Evolutionary conservation across 2,329 filamentous ascomycete genomes (phyloP).

Genomic region (Microsporum audouinii): DNA sequence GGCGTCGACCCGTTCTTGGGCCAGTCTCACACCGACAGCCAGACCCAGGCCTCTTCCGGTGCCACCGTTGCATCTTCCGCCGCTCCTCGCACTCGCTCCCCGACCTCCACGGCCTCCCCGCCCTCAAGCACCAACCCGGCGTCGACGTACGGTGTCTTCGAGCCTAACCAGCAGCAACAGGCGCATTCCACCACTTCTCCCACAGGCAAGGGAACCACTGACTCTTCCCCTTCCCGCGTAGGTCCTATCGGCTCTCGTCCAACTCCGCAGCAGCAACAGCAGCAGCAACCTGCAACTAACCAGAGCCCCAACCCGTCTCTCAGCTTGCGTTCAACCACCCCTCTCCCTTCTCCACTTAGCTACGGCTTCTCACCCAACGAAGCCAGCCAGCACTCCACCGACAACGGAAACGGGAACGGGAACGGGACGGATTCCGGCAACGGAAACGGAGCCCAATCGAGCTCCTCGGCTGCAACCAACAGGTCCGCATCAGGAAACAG

Average conservation of each 20-base stretch:
- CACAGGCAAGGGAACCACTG: constrained; percentile 60
- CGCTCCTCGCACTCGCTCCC: constrained; percentile 43
- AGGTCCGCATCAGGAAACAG: constrained; percentile 37
- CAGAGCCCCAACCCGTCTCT: constrained; percentile 46
- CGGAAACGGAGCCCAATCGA: constrained; percentile 41
- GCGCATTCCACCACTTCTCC: constrained; percentile 68
- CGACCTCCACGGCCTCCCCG: constrained; percentile 71
- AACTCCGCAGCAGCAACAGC: background rate
- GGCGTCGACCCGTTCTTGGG: constrained; percentile 58
- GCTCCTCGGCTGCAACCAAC: constrained; percentile 50
- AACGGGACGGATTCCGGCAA: background rate
- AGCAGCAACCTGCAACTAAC: constrained; percentile 12
- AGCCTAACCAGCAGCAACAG: constrained; percentile 44
- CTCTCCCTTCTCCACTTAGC: constrained; percentile 77
- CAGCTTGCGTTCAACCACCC: constrained; percentile 77
- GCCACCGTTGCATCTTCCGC: constrained; percentile 33
- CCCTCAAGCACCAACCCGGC: constrained; percentile 42
- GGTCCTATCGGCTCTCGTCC: constrained; percentile 91
- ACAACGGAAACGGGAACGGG: constrained; percentile 25
- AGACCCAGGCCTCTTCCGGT: constrained; percentile 33
- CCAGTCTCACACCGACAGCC: constrained; percentile 36
- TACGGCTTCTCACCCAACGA: constrained; percentile 55
- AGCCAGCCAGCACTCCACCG: constrained; percentile 14
- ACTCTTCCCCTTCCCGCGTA: constrained; percentile 65
- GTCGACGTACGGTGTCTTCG: constrained; percentile 48